Conservation (phyloP, 1,284 basidiomycete genomes). For the Malassezia slooffiae region DNA sequence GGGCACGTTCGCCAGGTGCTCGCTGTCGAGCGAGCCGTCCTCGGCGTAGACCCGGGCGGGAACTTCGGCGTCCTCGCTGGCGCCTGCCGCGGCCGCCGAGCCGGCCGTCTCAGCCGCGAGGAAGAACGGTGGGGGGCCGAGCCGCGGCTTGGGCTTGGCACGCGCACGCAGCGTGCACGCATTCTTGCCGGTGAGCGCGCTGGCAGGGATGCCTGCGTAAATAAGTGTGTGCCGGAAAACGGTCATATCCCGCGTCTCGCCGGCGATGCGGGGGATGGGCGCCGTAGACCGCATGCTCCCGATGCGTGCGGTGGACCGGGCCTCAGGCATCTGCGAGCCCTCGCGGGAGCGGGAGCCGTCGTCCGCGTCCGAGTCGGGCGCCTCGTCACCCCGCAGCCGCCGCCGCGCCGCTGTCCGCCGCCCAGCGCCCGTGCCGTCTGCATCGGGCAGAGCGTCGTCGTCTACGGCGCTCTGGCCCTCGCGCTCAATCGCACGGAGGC, state of each 20-base stretch:
- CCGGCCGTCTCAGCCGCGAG: neutral
- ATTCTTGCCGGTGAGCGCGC: conserved; percentile 12
- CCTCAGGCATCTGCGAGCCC: neutral
- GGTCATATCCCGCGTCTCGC: neutral
- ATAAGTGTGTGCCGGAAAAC: conserved; percentile 12
- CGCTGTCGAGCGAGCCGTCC: conserved; percentile 28
- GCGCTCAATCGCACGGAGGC: conserved; percentile 28
- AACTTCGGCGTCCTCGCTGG: too few species aligned
- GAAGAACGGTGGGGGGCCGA: conserved; percentile 6
- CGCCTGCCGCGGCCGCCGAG: neutral
- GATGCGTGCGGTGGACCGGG: conserved; percentile 9
- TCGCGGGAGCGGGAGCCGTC: too few species aligned
- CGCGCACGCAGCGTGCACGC: conserved; percentile 9
- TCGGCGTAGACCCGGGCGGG: conserved; percentile 18
- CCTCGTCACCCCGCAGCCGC: too few species aligned
- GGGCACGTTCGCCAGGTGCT: conserved; percentile 23
- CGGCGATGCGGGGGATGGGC: conserved; percentile 1
- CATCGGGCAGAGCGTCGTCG: conserved; percentile 19
- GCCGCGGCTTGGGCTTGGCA: conserved; percentile 14
- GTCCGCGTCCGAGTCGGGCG: neutral
- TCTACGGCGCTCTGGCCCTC: conserved; percentile 29
- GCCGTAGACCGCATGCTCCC: conserved; percentile 12
- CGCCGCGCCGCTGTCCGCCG: neutral
- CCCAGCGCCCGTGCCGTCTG: neutral
- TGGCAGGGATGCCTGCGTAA: conserved; percentile 10